These are phyloP conservation scores for Persicaria tinctoria DNA, from an alignment of 148 eudicot genomes.

Conservation along the genomic window DNA sequence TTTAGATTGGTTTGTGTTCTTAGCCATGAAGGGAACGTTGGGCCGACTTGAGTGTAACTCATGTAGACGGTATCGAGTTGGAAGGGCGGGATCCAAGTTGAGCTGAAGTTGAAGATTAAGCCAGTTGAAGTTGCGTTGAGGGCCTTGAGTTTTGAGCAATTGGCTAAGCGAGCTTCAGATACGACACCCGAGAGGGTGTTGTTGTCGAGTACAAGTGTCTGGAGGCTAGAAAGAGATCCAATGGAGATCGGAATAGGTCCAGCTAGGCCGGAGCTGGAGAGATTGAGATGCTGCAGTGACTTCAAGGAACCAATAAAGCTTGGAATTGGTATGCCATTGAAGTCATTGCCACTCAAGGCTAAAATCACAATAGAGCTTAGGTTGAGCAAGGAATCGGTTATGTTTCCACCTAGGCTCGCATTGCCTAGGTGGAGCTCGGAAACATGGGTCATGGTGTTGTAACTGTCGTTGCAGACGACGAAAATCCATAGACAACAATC, in stretches of 20 bases:
- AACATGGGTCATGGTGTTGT: constrained; percentile 8
- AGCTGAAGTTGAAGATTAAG: constrained; percentile 14
- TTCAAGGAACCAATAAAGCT: constrained; percentile 24
- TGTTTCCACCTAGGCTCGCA: constrained; percentile 8
- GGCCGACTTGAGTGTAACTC: constrained; percentile 13
- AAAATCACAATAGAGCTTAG: constrained; percentile 19
- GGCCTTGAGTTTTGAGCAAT: constrained; percentile 16
- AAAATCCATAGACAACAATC: constrained; percentile 24
- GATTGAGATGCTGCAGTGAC: constrained; percentile 21
- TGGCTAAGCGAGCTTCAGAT: constrained; percentile 16
- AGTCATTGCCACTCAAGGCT: constrained; percentile 29
- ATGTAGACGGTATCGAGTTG: constrained; percentile 14
- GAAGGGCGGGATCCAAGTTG: constrained; percentile 30
- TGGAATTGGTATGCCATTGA: constrained; percentile 22
- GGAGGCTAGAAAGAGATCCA: constrained; percentile 14
- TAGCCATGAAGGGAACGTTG: constrained; percentile 23
- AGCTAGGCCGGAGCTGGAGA: constrained; percentile 11
- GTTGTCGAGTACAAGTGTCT: constrained; percentile 3
- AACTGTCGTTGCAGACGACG: constrained; percentile 10
- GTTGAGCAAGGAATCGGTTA: constrained; percentile 22
- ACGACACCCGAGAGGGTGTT: constrained; percentile 14
- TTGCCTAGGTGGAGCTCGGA: constrained; percentile 7
- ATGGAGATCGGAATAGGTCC: constrained; percentile 17
- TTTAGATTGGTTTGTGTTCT: constrained; percentile 15
- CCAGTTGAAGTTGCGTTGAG: constrained; percentile 10